Conservation (phyloP, 306 rosid species). For the Malus domestica region ASM211411v1 NC_041799.1:37435501-37436000, state of each 20-base stretch:
- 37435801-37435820: conserved; percentile 88
- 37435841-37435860: conserved; percentile 76
- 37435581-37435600: neutral
- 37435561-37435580: neutral
- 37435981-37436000: neutral
- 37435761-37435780: conserved; percentile 94
- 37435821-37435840: conserved; percentile 91
- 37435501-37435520: too few species aligned
- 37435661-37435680: neutral
- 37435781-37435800: conserved; percentile 98
- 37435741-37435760: conserved; percentile 77
- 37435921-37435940: neutral
- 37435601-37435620: neutral
- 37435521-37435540: too few species aligned
- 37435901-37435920: neutral
- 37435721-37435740: conserved; percentile 17
- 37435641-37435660: neutral
- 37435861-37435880: conserved; percentile 7
- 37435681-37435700: neutral
- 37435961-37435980: neutral
- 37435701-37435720: neutral
- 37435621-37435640: neutral
- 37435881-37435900: conserved; percentile 6
- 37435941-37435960: neutral
- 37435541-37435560: too few species aligned